Conservation (phyloP, 306 rosid genomes). For the Pachyrhizus erosus region DNA sequence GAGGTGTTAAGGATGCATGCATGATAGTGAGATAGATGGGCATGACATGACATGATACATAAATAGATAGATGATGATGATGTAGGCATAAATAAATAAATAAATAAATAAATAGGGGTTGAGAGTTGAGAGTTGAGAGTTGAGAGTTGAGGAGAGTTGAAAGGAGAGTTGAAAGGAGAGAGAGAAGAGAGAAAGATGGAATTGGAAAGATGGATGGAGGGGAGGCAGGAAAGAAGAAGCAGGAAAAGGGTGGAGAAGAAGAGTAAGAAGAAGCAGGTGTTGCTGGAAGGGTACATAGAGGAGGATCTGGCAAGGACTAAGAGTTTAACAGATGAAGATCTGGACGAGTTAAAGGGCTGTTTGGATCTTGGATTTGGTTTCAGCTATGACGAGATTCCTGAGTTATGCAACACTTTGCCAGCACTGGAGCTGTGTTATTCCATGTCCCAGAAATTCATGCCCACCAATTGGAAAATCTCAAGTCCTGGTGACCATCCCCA, state of each 20-base stretch:
- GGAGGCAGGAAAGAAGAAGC: slow-evolving; percentile 46
- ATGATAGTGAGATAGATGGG: no score
- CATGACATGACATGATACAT: no score
- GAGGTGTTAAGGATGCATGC: no score
- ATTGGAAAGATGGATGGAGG: slow-evolving; percentile 30
- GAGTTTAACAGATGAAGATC: slow-evolving; percentile 86
- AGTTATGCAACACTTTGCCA: slow-evolving; percentile 86
- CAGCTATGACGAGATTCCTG: slow-evolving; percentile 87
- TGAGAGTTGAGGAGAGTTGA: neutral
- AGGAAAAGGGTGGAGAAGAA: slow-evolving; percentile 32
- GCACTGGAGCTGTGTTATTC: slow-evolving; percentile 88
- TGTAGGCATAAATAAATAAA: no score
- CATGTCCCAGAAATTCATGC: slow-evolving; percentile 72
- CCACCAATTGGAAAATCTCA: slow-evolving; percentile 83
- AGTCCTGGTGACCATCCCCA: slow-evolving; percentile 91
- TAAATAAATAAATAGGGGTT: slow-evolving; percentile 22
- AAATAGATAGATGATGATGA: no score
- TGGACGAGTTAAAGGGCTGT: slow-evolving; percentile 84
- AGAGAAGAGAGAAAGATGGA: neutral
- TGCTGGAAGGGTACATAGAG: slow-evolving; percentile 73
- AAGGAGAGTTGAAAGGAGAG: no score
- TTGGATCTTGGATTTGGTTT: slow-evolving; percentile 92
- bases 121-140: neutral
- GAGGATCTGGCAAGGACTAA: slow-evolving; percentile 71
- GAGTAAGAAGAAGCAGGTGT: slow-evolving; percentile 63